Percentiles rank a stretch among this genome's conserved stretches.
Evolutionary conservation across 352 stramenopile genomes (phyloP).

Genomic region (Lagenidium giganteum): DNA sequence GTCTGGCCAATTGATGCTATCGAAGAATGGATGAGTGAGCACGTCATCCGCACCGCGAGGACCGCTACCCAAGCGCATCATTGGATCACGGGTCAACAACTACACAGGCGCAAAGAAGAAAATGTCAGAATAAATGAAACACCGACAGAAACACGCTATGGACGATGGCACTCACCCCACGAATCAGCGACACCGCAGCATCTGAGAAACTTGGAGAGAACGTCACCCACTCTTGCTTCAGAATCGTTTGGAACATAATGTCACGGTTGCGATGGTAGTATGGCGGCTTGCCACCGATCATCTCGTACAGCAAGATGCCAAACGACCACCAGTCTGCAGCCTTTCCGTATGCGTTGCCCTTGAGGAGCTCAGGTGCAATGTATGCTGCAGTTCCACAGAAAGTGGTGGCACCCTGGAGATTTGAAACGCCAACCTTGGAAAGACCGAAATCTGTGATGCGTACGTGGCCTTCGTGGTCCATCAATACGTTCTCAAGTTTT

Average conservation of each 20-base stretch:
- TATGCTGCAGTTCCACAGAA: constrained; percentile 94
- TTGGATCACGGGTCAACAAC: constrained; percentile 96
- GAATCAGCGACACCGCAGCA: constrained; percentile 86
- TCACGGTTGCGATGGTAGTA: constrained; percentile 90
- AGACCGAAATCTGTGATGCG: constrained; percentile 94
- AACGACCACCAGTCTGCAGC: constrained; percentile 95
- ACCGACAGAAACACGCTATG: neutral
- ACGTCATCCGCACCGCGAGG: constrained; percentile 85
- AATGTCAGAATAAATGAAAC: constrained; percentile 8
- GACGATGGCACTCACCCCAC: constrained; percentile 66
- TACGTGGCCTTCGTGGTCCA: constrained; percentile 93
- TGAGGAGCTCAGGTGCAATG: constrained; percentile 90
- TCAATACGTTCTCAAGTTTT: constrained; percentile 94
- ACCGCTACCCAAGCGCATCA: constrained; percentile 92
- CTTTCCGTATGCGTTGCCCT: constrained; percentile 86
- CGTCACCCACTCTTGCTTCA: constrained; percentile 91
- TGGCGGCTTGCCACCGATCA: constrained; percentile 90
- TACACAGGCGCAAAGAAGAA: constrained; percentile 26
- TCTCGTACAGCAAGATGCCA: constrained; percentile 94
- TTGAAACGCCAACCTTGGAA: constrained; percentile 89
- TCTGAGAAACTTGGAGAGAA: constrained; percentile 95
- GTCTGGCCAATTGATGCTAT: constrained; percentile 88
- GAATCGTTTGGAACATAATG: constrained; percentile 91
- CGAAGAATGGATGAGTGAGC: constrained; percentile 90
- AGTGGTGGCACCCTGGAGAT: constrained; percentile 83